Conservation (phyloP, 108 stramenopile species). For the Cyclotella cryptica region DNA sequence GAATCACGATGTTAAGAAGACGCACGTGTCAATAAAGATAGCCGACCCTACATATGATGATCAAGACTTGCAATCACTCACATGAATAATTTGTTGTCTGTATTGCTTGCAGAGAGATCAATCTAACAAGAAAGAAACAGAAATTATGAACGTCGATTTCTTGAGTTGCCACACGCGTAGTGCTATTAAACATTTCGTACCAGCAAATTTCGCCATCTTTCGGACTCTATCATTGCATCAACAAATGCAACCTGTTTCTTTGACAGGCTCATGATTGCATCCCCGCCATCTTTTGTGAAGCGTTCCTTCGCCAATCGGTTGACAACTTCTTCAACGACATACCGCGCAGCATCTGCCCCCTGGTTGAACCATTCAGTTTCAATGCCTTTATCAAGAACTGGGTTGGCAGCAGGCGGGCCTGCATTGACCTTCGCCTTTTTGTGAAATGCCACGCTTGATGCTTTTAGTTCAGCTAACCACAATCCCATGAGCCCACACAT, state of each 20-base stretch:
- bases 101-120: conserved; percentile 81
- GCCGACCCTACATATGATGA: neutral
- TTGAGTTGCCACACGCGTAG: neutral
- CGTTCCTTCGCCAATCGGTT: conserved; percentile 73
- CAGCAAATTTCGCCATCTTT: conserved; percentile 80
- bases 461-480: conserved; percentile 78
- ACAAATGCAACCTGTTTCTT: conserved; percentile 78
- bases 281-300: conserved; percentile 75
- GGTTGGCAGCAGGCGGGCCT: conserved; percentile 4
- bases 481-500: conserved; percentile 78
- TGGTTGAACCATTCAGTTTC: conserved; percentile 11
- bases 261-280: conserved; percentile 72
- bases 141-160: neutral
- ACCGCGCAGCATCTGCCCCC: conserved; percentile 65
- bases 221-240: conserved; percentile 85
- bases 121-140: conserved; percentile 44
- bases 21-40: neutral
- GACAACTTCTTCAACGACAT: conserved; percentile 70
- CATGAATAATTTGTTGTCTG: conserved; percentile 79
- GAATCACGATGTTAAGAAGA: neutral
- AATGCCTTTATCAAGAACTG: conserved; percentile 12
- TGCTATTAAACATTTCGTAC: neutral
- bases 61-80: neutral
- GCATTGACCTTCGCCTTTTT: too few relatives aligned
- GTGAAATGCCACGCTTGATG: neutral